Percentiles rank a stretch among this genome's conserved stretches.
Conservation (phyloP, 192 early-diverging fungal species). For the Dimargaris cristalligena region DNA sequence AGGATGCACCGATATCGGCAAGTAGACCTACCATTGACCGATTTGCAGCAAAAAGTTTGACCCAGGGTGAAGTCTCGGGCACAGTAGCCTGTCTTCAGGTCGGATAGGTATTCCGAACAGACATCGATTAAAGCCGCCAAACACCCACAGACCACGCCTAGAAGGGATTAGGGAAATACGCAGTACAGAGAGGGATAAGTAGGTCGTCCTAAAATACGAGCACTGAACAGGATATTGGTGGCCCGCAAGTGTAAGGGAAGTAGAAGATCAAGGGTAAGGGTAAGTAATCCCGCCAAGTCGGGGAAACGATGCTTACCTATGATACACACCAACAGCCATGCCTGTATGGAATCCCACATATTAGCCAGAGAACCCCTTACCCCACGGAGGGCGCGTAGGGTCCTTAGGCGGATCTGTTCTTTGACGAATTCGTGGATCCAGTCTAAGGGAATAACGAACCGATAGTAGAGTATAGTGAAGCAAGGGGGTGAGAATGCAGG, state of each 20-base stretch:
- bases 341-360: slow-evolving; percentile 59
- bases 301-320: slow-evolving; percentile 32
- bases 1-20: background rate
- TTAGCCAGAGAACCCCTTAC: slow-evolving; percentile 38
- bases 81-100: slow-evolving; percentile 74
- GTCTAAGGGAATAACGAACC: slow-evolving; percentile 26
- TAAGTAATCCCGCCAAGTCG: slow-evolving; percentile 23
- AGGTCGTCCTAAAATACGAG: no score
- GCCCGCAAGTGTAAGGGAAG: no score
- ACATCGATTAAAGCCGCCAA: slow-evolving; percentile 55
- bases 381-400: slow-evolving; percentile 34
- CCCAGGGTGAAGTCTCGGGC: slow-evolving; percentile 55
- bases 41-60: slow-evolving; percentile 64
- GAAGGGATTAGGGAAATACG: no score
- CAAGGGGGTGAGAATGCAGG: no score
- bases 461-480: background rate
- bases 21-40: slow-evolving; percentile 27
- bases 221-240: no score
- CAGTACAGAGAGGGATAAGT: no score
- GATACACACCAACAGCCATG: slow-evolving; percentile 68
- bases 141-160: slow-evolving; percentile 33
- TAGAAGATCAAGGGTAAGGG: no score
- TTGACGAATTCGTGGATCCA: slow-evolving; percentile 82
- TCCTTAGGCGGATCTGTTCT: slow-evolving; percentile 53
- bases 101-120: slow-evolving; percentile 63